Evolutionary conservation across 2,329 filamentous ascomycete species (phyloP).

Genomic region (Botrytis tulipae): DNA sequence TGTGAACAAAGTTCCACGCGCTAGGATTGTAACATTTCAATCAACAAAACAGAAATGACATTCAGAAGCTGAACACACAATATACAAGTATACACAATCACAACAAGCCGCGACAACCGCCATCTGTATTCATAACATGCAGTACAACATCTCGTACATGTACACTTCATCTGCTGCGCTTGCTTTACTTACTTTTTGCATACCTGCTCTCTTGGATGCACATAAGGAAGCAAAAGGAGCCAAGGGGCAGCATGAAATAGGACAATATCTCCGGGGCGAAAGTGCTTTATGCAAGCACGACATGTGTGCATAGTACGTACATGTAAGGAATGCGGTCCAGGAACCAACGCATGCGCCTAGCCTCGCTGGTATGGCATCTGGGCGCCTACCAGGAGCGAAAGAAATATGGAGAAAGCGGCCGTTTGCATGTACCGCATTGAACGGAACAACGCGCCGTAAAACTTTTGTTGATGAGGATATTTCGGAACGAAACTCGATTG

Average conservation of each 20-base stretch:
- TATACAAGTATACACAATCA: neutral
- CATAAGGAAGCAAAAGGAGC: neutral
- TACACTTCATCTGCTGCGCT: neutral
- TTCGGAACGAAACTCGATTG: neutral
- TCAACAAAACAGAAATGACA: neutral
- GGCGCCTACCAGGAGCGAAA: neutral
- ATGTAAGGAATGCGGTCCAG: neutral
- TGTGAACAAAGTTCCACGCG: neutral
- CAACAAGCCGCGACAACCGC: neutral
- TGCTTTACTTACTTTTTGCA: neutral
- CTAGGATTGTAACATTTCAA: neutral
- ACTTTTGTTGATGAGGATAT: neutral
- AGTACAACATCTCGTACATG: neutral
- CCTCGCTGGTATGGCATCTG: neutral
- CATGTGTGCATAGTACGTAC: neutral
- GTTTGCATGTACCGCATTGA: neutral
- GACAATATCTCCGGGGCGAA: neutral
- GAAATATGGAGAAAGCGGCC: slow-evolving; percentile 1
- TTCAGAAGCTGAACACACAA: neutral
- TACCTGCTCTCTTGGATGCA: neutral
- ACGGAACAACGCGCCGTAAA: neutral
- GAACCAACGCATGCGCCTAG: neutral
- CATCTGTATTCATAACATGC: neutral
- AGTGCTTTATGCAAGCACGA: neutral
- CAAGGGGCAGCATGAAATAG: neutral